Conservation (phyloP, 805 yeast genomes). For the Metschnikowia kunwiensis region DNA sequence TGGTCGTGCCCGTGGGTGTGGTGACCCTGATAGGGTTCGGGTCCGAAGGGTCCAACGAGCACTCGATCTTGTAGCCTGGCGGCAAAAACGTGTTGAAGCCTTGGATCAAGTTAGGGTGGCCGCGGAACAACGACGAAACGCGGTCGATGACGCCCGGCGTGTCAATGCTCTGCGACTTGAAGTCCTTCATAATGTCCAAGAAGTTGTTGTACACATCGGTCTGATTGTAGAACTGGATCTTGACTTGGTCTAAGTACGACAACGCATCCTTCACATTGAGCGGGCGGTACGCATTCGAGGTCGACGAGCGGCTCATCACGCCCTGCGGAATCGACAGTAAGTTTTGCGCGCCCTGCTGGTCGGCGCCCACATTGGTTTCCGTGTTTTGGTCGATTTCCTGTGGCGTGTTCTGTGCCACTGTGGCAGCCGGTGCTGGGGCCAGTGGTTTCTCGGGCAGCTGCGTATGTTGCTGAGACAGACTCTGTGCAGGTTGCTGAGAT, state of each 20-base stretch:
- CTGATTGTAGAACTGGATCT: conserved; percentile 84
- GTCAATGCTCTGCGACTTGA: conserved; percentile 91
- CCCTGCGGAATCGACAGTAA: conserved; percentile 20
- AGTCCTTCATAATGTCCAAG: conserved; percentile 97
- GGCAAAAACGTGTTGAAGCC: conserved; percentile 98
- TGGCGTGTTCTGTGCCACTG: conserved; percentile 5
- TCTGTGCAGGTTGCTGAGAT: conserved; percentile 20
- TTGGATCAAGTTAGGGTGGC: conserved; percentile 90
- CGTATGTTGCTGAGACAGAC: conserved; percentile 18
- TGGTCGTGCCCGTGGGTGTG: conserved; percentile 88
- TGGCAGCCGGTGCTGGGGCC: conserved; percentile 9
- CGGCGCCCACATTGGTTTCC: conserved; percentile 5
- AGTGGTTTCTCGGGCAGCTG: conserved; percentile 18
- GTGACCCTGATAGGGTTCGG: conserved; percentile 92
- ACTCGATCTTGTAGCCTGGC: conserved; percentile 91
- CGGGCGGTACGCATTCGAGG: conserved; percentile 60
- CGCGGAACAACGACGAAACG: conserved; percentile 85
- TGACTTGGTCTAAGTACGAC: conserved; percentile 92
- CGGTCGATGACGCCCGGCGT: conserved; percentile 98
- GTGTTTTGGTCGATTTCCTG: conserved; percentile 9
- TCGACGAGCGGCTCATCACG: conserved; percentile 41
- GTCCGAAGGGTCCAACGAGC: conserved; percentile 84
- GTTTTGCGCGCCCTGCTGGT: conserved; percentile 10
- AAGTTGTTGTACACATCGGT: conserved; percentile 96
- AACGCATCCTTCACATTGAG: conserved; percentile 94